A percentile compares a stretch with the other conserved stretches of the same genome.
Conservation (phyloP, 331 rosid genomes). For the Cydonia oblonga region DNA sequence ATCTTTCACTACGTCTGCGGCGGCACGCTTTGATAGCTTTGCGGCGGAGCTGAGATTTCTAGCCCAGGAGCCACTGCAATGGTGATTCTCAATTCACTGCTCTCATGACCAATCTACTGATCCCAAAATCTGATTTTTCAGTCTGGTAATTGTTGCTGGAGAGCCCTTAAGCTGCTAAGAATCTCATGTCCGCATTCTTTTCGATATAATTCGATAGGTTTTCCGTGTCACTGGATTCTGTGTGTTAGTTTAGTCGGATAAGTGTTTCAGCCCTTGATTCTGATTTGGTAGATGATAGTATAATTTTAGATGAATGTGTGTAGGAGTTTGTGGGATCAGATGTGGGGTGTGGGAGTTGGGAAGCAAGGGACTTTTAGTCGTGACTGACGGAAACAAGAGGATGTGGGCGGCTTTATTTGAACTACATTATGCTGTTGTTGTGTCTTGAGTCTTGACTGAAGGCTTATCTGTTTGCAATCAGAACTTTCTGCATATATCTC, state of each 20-base stretch:
- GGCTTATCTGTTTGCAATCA: not conserved
- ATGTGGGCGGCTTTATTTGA: not conserved
- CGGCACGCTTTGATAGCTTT: conserved; percentile 20
- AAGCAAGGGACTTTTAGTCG: not conserved
- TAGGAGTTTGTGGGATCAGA: not conserved
- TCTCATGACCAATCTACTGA: no score
- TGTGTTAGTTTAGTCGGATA: not conserved
- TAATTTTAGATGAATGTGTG: not conserved
- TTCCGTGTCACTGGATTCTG: not conserved
- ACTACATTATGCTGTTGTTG: not conserved
- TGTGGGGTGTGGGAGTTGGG: not conserved
- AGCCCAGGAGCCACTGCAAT: conserved; percentile 58
- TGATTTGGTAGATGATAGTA: not conserved
- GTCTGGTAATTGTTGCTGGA: conserved; percentile 19
- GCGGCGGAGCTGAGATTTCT: conserved; percentile 12
- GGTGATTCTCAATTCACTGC: conserved; percentile 23
- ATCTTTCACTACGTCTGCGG: conserved; percentile 26
- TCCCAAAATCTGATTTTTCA: not conserved
- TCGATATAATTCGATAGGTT: not conserved
- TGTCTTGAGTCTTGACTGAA: not conserved
- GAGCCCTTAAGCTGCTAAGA: not conserved
- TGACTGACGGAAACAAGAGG: not conserved
- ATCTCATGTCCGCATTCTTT: not conserved
- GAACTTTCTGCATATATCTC: no score
- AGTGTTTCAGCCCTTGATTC: not conserved